Conservation (phyloP, 371 early-diverging fungal species). For the Fennellomyces sp. region DNA sequence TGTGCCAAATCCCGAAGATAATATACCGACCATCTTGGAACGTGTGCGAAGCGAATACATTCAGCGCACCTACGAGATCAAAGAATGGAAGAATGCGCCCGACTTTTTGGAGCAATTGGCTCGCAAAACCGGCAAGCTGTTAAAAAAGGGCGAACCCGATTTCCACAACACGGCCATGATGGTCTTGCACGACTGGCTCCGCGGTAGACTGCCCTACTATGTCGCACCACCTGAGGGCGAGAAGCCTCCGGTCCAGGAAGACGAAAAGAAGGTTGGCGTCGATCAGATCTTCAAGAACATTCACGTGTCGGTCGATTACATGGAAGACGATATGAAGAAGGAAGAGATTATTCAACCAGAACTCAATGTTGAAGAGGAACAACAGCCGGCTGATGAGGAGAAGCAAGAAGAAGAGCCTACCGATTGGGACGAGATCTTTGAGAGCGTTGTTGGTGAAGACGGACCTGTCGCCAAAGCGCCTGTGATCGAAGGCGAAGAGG, state of each 20-base stretch:
- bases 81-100: slow-evolving; percentile 79
- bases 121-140: slow-evolving; percentile 88
- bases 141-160: slow-evolving; percentile 98
- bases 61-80: slow-evolving; percentile 87
- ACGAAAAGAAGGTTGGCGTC: slow-evolving; percentile 54
- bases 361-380: slow-evolving; percentile 34
- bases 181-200: slow-evolving; percentile 98
- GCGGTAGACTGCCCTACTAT: slow-evolving; percentile 98
- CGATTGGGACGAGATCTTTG: slow-evolving; percentile 92
- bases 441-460: slow-evolving; percentile 76
- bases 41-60: slow-evolving; percentile 92
- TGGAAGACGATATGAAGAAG: slow-evolving; percentile 77
- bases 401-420: slow-evolving; percentile 52
- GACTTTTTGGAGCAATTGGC: slow-evolving; percentile 95
- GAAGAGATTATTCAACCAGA: slow-evolving; percentile 52
- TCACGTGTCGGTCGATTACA: slow-evolving; percentile 74
- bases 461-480: slow-evolving; percentile 43
- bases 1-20: slow-evolving; percentile 91
- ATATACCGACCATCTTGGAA: slow-evolving; percentile 84
- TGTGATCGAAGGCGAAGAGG: slow-evolving; percentile 29
- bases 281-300: slow-evolving; percentile 88
- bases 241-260: slow-evolving; percentile 25
- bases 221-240: slow-evolving; percentile 78
- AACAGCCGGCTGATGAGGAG: slow-evolving; percentile 46
- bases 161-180: slow-evolving; percentile 93